Evolutionary conservation across 2,329 filamentous ascomycete genomes (phyloP).

Genomic region (Colletotrichum tropicicola): DNA sequence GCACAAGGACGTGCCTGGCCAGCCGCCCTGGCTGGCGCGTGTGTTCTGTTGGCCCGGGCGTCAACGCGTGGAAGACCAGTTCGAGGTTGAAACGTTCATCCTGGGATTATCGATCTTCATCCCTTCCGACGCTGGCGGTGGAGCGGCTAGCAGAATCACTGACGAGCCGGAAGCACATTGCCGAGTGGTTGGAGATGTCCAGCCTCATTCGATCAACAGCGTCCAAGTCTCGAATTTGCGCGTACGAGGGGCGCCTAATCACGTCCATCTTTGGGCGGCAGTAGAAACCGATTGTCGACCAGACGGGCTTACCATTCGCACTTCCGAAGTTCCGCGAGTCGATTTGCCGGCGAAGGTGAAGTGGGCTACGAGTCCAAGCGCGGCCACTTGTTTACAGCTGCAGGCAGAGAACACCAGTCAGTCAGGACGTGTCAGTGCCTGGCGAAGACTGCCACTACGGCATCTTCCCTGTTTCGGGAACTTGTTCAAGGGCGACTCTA

Average conservation of each 20-base stretch:
- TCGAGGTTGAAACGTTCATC: constrained; percentile 31
- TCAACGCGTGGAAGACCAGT: constrained; percentile 13
- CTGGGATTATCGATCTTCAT: constrained; percentile 27
- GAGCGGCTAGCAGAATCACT: not conserved
- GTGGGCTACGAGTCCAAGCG: no score
- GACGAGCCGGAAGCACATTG: not conserved
- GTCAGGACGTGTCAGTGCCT: not conserved
- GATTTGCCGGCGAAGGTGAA: no score
- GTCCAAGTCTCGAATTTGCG: not conserved
- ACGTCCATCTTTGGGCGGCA: no score
- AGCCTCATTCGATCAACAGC: no score
- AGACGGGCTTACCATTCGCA: not conserved
- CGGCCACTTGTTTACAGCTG: not conserved
- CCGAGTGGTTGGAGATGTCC: no score
- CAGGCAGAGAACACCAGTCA: not conserved
- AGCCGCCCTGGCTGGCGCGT: not conserved
- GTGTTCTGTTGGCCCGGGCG: constrained; percentile 20
- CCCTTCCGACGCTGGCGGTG: not conserved
- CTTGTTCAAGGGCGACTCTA: constrained; percentile 1
- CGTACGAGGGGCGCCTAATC: no score
- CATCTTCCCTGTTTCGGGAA: constrained; percentile 19
- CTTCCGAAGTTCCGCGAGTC: not conserved
- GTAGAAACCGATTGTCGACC: no score
- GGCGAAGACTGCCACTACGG: not conserved
- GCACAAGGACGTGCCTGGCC: constrained; percentile 8